Evolutionary conservation across 2,329 filamentous ascomycete genomes (phyloP).

Genomic region (Xylariomycetidae sp.): DNA sequence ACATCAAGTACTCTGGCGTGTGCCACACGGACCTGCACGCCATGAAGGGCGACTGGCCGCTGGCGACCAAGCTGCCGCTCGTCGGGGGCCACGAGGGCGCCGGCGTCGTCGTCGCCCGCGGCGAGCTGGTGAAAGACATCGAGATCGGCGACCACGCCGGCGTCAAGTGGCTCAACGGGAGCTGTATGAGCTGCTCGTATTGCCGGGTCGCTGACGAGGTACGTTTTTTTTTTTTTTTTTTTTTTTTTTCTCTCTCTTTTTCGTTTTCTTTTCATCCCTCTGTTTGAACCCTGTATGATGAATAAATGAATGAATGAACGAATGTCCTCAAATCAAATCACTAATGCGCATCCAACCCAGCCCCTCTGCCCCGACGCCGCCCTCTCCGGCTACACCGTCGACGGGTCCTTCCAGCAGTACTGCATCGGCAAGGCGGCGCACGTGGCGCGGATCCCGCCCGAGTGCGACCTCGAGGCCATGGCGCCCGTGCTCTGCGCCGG

Average conservation of each 20-base stretch:
- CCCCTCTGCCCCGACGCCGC: conserved; percentile 71
- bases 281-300: too few relatives aligned
- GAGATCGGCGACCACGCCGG: conserved; percentile 81
- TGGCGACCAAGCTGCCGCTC: conserved; percentile 75
- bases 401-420: conserved; percentile 93
- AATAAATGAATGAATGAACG: too few relatives aligned
- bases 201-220: conserved; percentile 72
- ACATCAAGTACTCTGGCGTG: conserved; percentile 85
- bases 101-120: conserved; percentile 75
- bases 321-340: background rate
- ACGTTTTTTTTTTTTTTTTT: conserved; percentile 1
- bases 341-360: conserved; percentile 12
- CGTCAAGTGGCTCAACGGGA: conserved; percentile 90
- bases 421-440: conserved; percentile 81
- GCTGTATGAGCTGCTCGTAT: conserved; percentile 78
- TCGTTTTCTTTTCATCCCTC: too few relatives aligned
- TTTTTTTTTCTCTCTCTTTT: too few relatives aligned
- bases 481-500: conserved; percentile 80
- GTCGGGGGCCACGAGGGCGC: conserved; percentile 80
- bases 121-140: conserved; percentile 71
- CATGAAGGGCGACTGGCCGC: conserved; percentile 85
- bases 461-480: conserved; percentile 69
- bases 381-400: conserved; percentile 87
- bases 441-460: conserved; percentile 76
- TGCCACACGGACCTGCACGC: conserved; percentile 83